Evolutionary conservation across 1,284 basidiomycete genomes (phyloP).

Genomic region (Taiwanofungus camphoratus): DNA sequence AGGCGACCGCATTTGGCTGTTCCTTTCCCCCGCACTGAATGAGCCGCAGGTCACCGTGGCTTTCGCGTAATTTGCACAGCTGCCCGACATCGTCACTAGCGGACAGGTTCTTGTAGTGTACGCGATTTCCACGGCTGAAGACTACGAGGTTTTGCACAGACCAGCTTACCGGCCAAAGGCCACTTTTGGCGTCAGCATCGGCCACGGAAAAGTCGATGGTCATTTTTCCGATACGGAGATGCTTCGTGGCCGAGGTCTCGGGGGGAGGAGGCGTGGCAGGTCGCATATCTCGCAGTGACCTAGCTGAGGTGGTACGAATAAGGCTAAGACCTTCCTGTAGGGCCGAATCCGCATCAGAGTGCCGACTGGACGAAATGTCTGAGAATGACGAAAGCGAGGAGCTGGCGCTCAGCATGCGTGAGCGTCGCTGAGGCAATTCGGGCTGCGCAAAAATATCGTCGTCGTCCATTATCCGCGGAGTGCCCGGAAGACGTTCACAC

Average conservation of each 20-base stretch:
- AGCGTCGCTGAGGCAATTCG: too few species aligned
- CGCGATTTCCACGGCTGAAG: constrained; percentile 47
- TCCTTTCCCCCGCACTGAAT: constrained; percentile 37
- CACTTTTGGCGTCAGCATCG: constrained; percentile 9
- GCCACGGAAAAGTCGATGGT: constrained; percentile 36
- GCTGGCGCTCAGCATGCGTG: too few species aligned
- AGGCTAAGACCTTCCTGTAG: too few species aligned
- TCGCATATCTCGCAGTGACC: background rate
- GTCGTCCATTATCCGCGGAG: too few species aligned
- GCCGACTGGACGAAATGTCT: too few species aligned
- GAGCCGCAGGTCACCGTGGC: constrained; percentile 37
- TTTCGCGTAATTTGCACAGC: constrained; percentile 44
- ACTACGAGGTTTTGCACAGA: constrained; percentile 38
- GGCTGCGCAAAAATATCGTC: too few species aligned
- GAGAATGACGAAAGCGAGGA: too few species aligned
- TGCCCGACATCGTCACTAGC: constrained; percentile 38
- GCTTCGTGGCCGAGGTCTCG: background rate
- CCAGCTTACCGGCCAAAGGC: constrained; percentile 34
- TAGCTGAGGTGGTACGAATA: background rate
- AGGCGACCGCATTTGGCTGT: constrained; percentile 36
- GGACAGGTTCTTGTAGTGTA: constrained; percentile 45
- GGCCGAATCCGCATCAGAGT: too few species aligned
- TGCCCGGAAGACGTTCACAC: too few species aligned
- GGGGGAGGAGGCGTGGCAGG: background rate
- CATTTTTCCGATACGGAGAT: background rate